Conservation (phyloP, 2,329 filamentous ascomycete genomes). For the Aureobasidium sp. region DNA sequence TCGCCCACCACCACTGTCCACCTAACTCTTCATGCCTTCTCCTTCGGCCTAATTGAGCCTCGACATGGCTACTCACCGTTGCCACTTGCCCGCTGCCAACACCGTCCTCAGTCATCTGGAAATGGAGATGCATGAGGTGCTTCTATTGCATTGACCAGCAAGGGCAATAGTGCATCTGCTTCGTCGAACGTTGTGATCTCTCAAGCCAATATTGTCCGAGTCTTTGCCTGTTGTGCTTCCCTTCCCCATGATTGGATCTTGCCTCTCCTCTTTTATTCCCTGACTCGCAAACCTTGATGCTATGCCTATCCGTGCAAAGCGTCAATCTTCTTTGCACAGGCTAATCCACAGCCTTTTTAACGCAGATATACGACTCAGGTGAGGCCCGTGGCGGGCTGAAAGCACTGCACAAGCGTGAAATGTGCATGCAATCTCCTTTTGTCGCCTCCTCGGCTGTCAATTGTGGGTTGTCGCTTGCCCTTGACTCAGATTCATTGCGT, state of each 20-base stretch:
- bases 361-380: background rate
- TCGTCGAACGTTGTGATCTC: constrained; percentile 1
- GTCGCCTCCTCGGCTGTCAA: background rate
- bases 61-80: constrained; percentile 14
- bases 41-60: constrained; percentile 4
- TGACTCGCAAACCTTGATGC: constrained; percentile 10
- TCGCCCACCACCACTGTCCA: background rate
- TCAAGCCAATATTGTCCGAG: background rate
- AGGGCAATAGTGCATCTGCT: constrained; percentile 11
- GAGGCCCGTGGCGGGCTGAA: background rate
- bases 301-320: background rate
- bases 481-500: background rate
- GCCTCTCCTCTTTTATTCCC: background rate
- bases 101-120: background rate
- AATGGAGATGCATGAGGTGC: constrained; percentile 8
- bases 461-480: background rate
- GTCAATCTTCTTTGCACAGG: constrained; percentile 4
- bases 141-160: constrained; percentile 3
- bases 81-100: background rate
- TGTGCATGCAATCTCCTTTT: background rate
- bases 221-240: background rate
- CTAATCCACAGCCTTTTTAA: background rate
- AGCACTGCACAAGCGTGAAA: background rate
- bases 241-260: background rate
- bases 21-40: background rate